Evolutionary conservation across 2,329 filamentous ascomycete species (phyloP), one percentile per base, ranked within the genome.

Genomic region (Ophiocordyceps robertsii): DNA sequence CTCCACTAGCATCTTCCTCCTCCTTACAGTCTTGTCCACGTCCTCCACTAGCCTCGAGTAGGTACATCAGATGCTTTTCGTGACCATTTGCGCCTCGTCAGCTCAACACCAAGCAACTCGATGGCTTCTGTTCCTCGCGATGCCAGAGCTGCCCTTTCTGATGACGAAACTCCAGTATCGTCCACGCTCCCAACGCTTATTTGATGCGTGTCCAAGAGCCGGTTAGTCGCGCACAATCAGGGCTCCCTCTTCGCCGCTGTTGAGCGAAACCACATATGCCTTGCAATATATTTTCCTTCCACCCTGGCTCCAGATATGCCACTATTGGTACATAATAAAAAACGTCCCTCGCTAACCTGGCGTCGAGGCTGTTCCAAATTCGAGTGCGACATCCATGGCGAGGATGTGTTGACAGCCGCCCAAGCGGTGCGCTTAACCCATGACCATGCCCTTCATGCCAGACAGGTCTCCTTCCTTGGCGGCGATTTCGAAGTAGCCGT

Each of bases 401-500:
- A 17, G 6, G 33, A 27, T 27, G 9, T 2, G 24, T 27, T 27
- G 6, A n/a, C n/a, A 36, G 6, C 14, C 3, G 13, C 10, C 33
- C 9, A 8, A 10, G n/a, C 16, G 7, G 32, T 6, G 33, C 16
- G 33, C 33, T 71, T 73, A 82, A 55, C 77, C 77, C 77, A 82
- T 80, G 49, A 82, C 73, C 75, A 82, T 80, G 44, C 78, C 78
- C 65, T 81, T 80, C 75, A 82, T 79, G 52, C 87, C 86, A 47
- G 81, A 76, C 66, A 96, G 82, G 63, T 98, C 92, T 56, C 92
- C 92, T 68, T 98, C 92, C 70, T 95, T 95, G 57, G 93, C 93
- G 21, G 92, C 92, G 58, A 98, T 98, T 66, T 98, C 92, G 58
- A 98, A 98, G 72, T 98, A 98, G 51, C 89, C 87, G 66, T 98